phyloP scores from a whole-genome alignment of 805 yeast genomes.

The Starmera dryadoides region DNA sequence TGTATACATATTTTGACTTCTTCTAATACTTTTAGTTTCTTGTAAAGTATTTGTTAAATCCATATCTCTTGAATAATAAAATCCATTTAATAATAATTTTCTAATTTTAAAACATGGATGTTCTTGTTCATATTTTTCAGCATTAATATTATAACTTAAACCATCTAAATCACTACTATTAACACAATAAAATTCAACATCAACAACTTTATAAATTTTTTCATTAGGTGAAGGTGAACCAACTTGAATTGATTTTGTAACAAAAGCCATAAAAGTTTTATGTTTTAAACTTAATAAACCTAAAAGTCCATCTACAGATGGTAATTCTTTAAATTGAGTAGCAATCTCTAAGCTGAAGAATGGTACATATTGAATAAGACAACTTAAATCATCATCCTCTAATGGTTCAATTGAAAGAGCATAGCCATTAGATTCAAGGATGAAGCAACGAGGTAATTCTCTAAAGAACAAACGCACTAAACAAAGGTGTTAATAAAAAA shows the following conservation, averaged over 20 bases:
- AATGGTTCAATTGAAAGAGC: not conserved
- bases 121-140: constrained; percentile 30
- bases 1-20: constrained; percentile 27
- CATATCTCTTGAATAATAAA: constrained; percentile 83
- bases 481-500: no score
- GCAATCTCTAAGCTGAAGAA: not conserved
- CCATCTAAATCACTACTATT: constrained; percentile 46
- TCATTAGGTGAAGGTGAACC: constrained; percentile 53
- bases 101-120: constrained; percentile 80
- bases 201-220: constrained; percentile 39
- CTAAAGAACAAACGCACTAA: not conserved
- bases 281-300: not conserved
- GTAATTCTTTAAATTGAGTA: not conserved
- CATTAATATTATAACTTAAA: constrained; percentile 1
- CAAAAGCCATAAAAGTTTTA: not conserved
- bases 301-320: not conserved
- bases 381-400: not conserved
- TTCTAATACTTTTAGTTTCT: constrained; percentile 41
- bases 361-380: not conserved
- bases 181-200: constrained; percentile 54
- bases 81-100: constrained; percentile 75
- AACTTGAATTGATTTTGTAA: constrained; percentile 24
- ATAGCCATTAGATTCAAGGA: not conserved
- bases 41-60: constrained; percentile 82
- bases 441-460: not conserved